Evolutionary conservation across 1,284 basidiomycete genomes (phyloP), one percentile per base, ranked within the genome.

Genomic region (Ustilago shanxiensis): DNA sequence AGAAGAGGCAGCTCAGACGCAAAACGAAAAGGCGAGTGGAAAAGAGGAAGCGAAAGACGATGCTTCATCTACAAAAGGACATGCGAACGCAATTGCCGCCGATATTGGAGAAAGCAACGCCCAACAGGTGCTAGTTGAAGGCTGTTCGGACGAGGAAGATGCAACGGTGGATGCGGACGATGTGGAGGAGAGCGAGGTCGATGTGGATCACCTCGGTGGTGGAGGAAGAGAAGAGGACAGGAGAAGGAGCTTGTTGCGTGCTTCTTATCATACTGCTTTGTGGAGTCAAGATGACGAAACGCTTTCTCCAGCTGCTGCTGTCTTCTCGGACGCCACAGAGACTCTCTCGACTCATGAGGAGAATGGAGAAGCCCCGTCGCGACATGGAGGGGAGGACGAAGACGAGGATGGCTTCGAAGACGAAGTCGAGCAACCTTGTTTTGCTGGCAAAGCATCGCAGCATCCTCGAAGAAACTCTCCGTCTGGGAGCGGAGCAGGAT

Each of bases 251-350:
- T 31, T 72, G 11, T 26, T 66, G 11, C 63, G 71, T 18, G 70
- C 74, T 10, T 78, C 76, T 0, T 78, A 73, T 35, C 71, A 78
- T 26, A 74, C 71, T 9, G 75, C 72, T 14, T 26, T 70, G 8
- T 64, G 61, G 62, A 70, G 62, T 44, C 67, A 70, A n/a, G 61
- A 70, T n/a, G 67, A 70, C 22, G 67, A 60, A 1, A 50, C 62
- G 22, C 39, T 57, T 13, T 56, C 33, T 4, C 53, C 49, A 16
- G 53, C 35, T 16, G 22, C 45, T 4, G 22, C 37, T 2, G 7
- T 35, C 2, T 59, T 55, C 9, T 20, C 51, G 5, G 47, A 56
- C 33, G 16, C 61, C 4, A 10, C 39, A 7, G 67, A 64, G 20
- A 39, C 33, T 1, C 13, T 29, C 1, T 1, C 31, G 4, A 16